Conservation (phyloP, 805 yeast genomes). For the Ogataea neopini region DNA sequence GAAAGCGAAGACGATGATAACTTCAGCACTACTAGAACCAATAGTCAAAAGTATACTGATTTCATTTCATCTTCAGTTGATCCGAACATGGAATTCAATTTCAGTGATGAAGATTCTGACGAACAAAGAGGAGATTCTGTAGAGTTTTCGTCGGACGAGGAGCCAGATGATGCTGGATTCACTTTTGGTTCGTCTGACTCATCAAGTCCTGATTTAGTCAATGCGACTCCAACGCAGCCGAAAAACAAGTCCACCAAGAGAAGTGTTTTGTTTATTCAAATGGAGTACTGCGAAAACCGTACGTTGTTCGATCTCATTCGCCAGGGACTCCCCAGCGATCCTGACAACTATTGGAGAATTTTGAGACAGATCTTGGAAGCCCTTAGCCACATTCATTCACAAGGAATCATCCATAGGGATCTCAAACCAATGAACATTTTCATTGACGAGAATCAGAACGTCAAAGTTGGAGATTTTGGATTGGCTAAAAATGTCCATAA, state of each 20-base stretch:
- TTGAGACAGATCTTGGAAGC: conserved; percentile 89
- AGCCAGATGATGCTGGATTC: conserved; percentile 25
- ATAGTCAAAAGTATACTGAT: conserved; percentile 50
- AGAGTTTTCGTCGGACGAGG: conserved; percentile 28
- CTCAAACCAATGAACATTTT: conserved; percentile 94
- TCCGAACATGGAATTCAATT: conserved; percentile 58
- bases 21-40: conserved; percentile 30
- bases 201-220: conserved; percentile 2
- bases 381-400: conserved; percentile 83
- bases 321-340: conserved; percentile 67
- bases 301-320: conserved; percentile 82
- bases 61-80: conserved; percentile 65
- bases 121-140: conserved; percentile 23
- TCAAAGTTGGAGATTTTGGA: conserved; percentile 97
- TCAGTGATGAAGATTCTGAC: conserved; percentile 37
- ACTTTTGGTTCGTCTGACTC: conserved; percentile 27
- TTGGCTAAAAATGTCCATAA: conserved; percentile 86
- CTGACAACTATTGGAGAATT: conserved; percentile 87
- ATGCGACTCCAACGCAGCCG: conserved; percentile 11
- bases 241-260: conserved; percentile 30
- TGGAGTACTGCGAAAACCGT: conserved; percentile 98
- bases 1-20: conserved; percentile 26
- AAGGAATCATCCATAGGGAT: conserved; percentile 94
- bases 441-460: conserved; percentile 84
- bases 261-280: conserved; percentile 88